Conservation (phyloP, 176 grass and related monocot species). For the Zea luxurians region DNA sequence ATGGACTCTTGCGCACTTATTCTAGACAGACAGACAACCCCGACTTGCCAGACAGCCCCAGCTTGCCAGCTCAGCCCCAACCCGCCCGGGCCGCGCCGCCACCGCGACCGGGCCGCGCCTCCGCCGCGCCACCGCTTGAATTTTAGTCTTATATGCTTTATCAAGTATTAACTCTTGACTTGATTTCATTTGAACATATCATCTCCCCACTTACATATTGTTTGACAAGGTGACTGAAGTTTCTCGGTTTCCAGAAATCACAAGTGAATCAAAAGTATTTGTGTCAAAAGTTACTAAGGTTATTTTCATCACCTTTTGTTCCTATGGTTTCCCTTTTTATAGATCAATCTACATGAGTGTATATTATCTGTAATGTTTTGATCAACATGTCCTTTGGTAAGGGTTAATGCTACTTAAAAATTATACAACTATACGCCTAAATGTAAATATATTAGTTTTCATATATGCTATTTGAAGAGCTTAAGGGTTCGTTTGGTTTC, state of each 20-base stretch:
- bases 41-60: too few species aligned
- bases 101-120: too few species aligned
- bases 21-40: too few species aligned
- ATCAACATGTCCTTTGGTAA: constrained; percentile 13
- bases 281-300: constrained; percentile 77
- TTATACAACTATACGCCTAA: neutral
- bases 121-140: too few species aligned
- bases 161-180: constrained; percentile 5
- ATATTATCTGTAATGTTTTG: neutral
- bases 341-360: constrained; percentile 7
- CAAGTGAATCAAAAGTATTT: constrained; percentile 67
- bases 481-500: neutral
- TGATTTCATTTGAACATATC: constrained; percentile 56
- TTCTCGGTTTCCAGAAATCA: constrained; percentile 76
- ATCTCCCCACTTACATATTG: constrained; percentile 92
- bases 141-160: constrained; percentile 19
- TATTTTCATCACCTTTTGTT: constrained; percentile 35
- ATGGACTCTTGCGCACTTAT: too few species aligned
- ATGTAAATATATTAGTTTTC: neutral
- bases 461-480: constrained; percentile 14
- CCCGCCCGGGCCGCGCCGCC: too few species aligned
- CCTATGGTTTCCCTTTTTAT: constrained; percentile 20
- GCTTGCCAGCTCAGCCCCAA: too few species aligned
- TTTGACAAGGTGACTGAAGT: constrained; percentile 83
- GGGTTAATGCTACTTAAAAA: neutral